phyloP scores from a whole-genome alignment of 495 filamentous ascomycete species.

The Neohortaea acidophila region DNA sequence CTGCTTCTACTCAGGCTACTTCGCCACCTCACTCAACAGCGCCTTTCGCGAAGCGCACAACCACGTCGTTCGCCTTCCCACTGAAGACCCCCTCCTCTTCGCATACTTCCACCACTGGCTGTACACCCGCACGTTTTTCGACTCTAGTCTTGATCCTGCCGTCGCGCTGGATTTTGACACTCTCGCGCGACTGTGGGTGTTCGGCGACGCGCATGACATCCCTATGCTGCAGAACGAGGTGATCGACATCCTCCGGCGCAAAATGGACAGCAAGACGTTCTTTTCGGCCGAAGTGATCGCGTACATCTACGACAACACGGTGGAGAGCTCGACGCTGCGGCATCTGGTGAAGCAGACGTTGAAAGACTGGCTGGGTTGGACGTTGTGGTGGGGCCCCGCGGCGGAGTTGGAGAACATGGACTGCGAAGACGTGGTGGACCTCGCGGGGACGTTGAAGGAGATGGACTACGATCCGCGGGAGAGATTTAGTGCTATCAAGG shows the following conservation, averaged over 20 bases:
- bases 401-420: too few species aligned
- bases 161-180: background rate
- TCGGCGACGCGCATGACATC: conserved; percentile 11
- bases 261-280: background rate
- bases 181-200: conserved; percentile 1
- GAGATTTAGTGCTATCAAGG: too few species aligned
- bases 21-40: conserved; percentile 10
- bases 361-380: too few species aligned
- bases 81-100: conserved; percentile 4
- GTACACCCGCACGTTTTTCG: conserved; percentile 2
- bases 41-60: conserved; percentile 9
- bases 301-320: background rate
- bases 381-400: too few species aligned
- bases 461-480: too few species aligned
- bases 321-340: background rate
- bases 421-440: too few species aligned
- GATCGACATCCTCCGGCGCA: background rate
- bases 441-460: too few species aligned
- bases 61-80: conserved; percentile 1
- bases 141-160: background rate
- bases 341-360: background rate
- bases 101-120: conserved; percentile 6
- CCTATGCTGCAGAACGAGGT: conserved; percentile 5
- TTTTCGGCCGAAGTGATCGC: background rate
- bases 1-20: conserved; percentile 11